Evolutionary conservation across 495 filamentous ascomycete genomes (phyloP).

Genomic region (Penicilliopsis zonata): DNA sequence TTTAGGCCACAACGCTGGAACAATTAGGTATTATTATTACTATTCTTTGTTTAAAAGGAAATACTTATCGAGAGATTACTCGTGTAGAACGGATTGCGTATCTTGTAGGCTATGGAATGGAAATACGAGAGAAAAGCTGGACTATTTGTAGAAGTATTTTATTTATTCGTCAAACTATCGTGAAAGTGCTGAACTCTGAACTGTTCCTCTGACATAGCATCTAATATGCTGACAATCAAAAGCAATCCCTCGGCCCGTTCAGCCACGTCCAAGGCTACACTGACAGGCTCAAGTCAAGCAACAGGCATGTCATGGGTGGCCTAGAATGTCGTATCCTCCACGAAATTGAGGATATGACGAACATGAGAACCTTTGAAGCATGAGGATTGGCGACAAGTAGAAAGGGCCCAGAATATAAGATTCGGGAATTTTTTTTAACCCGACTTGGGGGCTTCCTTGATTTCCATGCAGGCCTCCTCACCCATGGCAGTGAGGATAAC

Average conservation of each 20-base stretch:
- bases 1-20: too few species aligned
- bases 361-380: slow-evolving; percentile 18
- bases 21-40: too few species aligned
- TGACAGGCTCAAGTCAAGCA: slow-evolving; percentile 13
- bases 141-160: slow-evolving; percentile 6
- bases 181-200: slow-evolving; percentile 31
- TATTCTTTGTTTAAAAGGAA: too few species aligned
- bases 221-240: slow-evolving; percentile 28
- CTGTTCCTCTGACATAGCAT: slow-evolving; percentile 24
- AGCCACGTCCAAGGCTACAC: slow-evolving; percentile 28
- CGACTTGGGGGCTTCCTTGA: slow-evolving; percentile 70
- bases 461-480: slow-evolving; percentile 84
- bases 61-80: too few species aligned
- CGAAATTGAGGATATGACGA: slow-evolving; percentile 16
- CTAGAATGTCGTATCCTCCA: slow-evolving; percentile 20
- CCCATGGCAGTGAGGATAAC: slow-evolving; percentile 91
- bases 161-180: slow-evolving; percentile 37
- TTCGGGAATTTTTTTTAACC: slow-evolving; percentile 5
- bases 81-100: too few species aligned
- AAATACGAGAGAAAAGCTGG: not conserved
- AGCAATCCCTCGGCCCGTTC: slow-evolving; percentile 23
- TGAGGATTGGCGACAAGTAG: slow-evolving; percentile 21
- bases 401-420: slow-evolving; percentile 12
- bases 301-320: slow-evolving; percentile 11
- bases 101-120: too few species aligned